phyloP scores from a whole-genome alignment of 2,329 filamentous ascomycete genomes.

The Scedosporium aurantiacum region DNA sequence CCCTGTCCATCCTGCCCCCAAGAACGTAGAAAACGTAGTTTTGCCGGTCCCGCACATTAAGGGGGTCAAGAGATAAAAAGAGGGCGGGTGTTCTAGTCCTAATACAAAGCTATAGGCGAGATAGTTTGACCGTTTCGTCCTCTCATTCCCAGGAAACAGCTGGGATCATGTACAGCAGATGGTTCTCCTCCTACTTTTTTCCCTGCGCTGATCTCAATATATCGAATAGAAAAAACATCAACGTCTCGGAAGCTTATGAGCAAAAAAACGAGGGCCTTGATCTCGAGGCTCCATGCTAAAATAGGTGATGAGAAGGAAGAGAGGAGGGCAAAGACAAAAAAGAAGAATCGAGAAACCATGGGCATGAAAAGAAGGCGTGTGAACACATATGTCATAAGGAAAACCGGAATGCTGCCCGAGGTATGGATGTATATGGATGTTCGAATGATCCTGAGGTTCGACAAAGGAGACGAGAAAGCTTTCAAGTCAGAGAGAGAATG shows the following conservation, averaged over 20 bases:
- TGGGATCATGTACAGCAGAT: background rate
- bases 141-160: no score
- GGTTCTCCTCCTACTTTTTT: background rate
- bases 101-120: background rate
- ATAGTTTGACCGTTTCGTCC: no score
- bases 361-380: background rate
- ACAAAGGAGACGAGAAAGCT: background rate
- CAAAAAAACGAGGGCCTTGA: background rate
- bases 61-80: background rate
- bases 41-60: no score
- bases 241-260: background rate
- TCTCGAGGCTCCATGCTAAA: background rate
- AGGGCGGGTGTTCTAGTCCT: no score
- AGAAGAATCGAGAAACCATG: constrained; percentile 6
- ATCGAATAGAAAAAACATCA: background rate
- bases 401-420: background rate
- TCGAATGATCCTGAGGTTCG: background rate
- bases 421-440: background rate
- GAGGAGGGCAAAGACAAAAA: constrained; percentile 1
- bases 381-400: constrained; percentile 7
- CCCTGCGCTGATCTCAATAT: background rate
- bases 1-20: background rate
- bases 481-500: background rate
- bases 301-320: background rate
- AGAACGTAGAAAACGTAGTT: background rate